These are phyloP conservation scores for Xylaria polymorpha DNA, from an alignment of 2,329 filamentous ascomycete species.

Conservation along the genomic window DNA sequence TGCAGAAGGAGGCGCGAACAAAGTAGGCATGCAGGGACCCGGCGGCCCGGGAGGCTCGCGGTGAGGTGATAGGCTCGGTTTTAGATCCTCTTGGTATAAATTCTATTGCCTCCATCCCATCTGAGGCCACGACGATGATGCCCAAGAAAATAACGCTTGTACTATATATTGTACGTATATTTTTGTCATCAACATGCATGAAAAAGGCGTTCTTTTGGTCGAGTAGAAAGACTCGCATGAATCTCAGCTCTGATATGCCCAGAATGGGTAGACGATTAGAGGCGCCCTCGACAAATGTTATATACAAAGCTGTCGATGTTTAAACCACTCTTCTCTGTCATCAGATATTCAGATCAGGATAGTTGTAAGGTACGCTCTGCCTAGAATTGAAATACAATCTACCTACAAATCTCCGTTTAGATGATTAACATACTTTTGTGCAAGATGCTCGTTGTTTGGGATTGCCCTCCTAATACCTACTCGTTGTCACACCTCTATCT, in stretches of 20 bases:
- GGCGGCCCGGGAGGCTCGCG: constrained; percentile 12
- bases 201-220: constrained; percentile 37
- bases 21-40: constrained; percentile 55
- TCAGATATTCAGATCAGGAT: not conserved
- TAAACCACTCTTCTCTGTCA: not conserved
- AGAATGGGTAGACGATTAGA: not conserved
- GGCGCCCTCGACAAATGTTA: not conserved
- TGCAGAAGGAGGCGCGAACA: constrained; percentile 77
- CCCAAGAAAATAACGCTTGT: constrained; percentile 28
- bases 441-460: not conserved
- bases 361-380: not conserved
- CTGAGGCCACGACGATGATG: not conserved
- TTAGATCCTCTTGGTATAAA: not conserved
- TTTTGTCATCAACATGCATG: constrained; percentile 32
- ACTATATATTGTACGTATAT: constrained; percentile 41
- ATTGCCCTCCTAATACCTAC: not conserved
- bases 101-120: not conserved
- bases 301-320: not conserved
- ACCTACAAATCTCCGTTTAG: not conserved
- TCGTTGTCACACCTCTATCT: not conserved
- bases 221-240: constrained; percentile 12
- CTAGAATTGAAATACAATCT: not conserved
- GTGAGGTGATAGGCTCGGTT: constrained; percentile 28
- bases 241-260: constrained; percentile 34
- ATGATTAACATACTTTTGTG: not conserved